These are phyloP conservation scores for Aspergillus felis DNA, from an alignment of 2,329 filamentous ascomycete genomes.

Conservation along the genomic window DNA sequence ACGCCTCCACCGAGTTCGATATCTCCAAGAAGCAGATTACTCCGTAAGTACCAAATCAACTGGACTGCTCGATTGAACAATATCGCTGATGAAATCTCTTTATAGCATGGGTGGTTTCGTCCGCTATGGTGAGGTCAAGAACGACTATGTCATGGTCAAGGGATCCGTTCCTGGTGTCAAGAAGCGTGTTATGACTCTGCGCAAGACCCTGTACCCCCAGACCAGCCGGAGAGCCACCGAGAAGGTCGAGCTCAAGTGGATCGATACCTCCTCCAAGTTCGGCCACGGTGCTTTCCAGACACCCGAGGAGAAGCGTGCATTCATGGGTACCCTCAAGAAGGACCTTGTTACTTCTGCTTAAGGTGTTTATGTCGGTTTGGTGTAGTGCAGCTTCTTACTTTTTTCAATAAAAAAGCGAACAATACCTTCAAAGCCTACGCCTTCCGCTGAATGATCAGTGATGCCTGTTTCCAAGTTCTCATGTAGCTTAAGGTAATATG, in stretches of 20 bases:
- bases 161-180: constrained; percentile 95
- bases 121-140: constrained; percentile 98
- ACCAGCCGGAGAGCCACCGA: constrained; percentile 92
- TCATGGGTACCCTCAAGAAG: constrained; percentile 99
- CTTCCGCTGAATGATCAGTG: constrained; percentile 1
- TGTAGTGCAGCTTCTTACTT: constrained; percentile 37
- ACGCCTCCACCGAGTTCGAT: constrained; percentile 91
- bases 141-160: constrained; percentile 98
- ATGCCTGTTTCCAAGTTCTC: not conserved
- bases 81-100: constrained; percentile 29
- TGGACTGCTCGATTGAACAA: not conserved
- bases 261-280: constrained; percentile 99
- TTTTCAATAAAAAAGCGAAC: constrained; percentile 41
- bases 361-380: constrained; percentile 38
- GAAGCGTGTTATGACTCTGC: constrained; percentile 98
- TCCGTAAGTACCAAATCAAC: constrained; percentile 66
- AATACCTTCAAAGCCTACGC: constrained; percentile 29
- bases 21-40: constrained; percentile 99
- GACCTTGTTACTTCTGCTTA: constrained; percentile 63
- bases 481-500: not conserved
- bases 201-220: constrained; percentile 98
- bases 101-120: constrained; percentile 95
- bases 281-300: constrained; percentile 99
- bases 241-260: constrained; percentile 99
- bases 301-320: constrained; percentile 93